These are phyloP conservation scores for Kazachstania viticola DNA, from an alignment of 805 yeast genomes.

Conservation along the genomic window DNA sequence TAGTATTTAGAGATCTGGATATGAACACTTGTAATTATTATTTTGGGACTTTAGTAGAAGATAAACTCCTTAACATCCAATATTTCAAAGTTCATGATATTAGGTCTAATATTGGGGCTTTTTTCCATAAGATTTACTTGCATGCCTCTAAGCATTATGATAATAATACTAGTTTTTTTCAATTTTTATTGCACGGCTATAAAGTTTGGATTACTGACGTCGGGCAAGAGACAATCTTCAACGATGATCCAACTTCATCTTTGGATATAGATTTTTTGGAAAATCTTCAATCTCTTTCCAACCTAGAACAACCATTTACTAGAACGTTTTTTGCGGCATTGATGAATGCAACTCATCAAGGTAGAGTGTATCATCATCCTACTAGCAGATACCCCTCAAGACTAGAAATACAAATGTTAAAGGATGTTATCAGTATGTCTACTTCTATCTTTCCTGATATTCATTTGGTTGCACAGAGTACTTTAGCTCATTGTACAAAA, in stretches of 20 bases:
- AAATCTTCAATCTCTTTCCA: conserved; percentile 50
- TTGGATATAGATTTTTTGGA: conserved; percentile 46
- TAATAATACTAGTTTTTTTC: conserved; percentile 54
- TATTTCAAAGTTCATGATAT: conserved; percentile 47
- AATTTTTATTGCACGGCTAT: conserved; percentile 48
- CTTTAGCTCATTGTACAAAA: conserved; percentile 57
- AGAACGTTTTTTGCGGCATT: conserved; percentile 69
- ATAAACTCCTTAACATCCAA: conserved; percentile 31
- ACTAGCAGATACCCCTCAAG: conserved; percentile 62
- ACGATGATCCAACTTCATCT: conserved; percentile 40
- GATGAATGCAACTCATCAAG: conserved; percentile 60
- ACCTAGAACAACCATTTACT: conserved; percentile 58
- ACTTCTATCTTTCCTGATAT: conserved; percentile 62
- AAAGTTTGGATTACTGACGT: conserved; percentile 74
- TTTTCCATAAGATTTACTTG: conserved; percentile 46
- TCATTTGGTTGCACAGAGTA: conserved; percentile 56
- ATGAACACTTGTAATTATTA: conserved; percentile 54
- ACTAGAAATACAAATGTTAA: conserved; percentile 49
- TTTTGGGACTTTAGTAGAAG: conserved; percentile 45
- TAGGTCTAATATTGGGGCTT: conserved; percentile 47
- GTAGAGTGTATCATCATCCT: conserved; percentile 59
- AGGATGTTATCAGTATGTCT: conserved; percentile 52
- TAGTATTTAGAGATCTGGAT: conserved; percentile 48
- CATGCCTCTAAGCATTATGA: conserved; percentile 39
- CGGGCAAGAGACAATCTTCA: conserved; percentile 58